Evolutionary conservation across 2,329 filamentous ascomycete genomes (phyloP).

Genomic region (Diaporthe eres): DNA sequence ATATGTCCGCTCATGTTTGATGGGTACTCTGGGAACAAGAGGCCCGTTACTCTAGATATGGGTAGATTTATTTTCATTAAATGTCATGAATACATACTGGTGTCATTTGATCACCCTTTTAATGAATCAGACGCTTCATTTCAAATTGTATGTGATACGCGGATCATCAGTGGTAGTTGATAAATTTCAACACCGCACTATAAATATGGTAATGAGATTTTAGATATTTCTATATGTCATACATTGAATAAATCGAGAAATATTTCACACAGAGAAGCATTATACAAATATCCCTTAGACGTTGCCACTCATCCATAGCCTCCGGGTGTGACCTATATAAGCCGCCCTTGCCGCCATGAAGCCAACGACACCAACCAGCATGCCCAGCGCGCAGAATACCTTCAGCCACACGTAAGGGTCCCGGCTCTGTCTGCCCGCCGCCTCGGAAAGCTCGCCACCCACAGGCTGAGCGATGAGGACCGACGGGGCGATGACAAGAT

Average conservation of each 20-base stretch:
- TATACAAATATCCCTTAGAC: neutral
- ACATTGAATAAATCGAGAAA: neutral
- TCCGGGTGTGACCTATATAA: slow-evolving; percentile 45
- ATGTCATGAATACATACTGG: neutral
- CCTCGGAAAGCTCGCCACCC: slow-evolving; percentile 63
- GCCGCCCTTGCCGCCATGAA: slow-evolving; percentile 46
- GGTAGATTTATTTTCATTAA: too few species aligned
- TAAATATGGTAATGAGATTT: neutral
- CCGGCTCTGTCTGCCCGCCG: slow-evolving; percentile 54
- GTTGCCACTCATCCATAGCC: neutral
- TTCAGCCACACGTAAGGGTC: slow-evolving; percentile 62
- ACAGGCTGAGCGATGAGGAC: slow-evolving; percentile 72
- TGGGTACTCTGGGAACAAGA: slow-evolving; percentile 7
- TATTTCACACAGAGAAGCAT: neutral
- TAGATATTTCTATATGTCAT: neutral
- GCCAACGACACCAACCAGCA: slow-evolving; percentile 47
- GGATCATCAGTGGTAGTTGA: neutral
- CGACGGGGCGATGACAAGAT: slow-evolving; percentile 67
- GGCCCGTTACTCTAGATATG: slow-evolving; percentile 9
- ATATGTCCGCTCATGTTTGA: slow-evolving; percentile 1
- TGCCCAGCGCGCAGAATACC: slow-evolving; percentile 67
- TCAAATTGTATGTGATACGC: neutral
- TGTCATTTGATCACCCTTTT: neutral
- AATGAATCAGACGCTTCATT: neutral
- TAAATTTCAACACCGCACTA: neutral